phyloP scores from a whole-genome alignment of 148 eudicot species.

The Camellia japonica region DNA sequence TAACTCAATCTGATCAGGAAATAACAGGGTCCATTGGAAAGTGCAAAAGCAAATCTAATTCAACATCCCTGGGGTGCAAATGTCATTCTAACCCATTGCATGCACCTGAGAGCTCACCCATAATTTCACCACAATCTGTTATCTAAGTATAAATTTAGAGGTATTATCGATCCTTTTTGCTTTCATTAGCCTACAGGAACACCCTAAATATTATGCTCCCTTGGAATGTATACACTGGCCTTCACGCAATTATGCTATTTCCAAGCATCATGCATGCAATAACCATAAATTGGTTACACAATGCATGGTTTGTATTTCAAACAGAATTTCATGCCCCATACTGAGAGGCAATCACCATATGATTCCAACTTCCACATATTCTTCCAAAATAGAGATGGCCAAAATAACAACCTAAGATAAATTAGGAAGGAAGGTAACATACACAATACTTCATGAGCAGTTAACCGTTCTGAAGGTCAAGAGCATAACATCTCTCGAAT shows the following conservation, averaged over 20 bases:
- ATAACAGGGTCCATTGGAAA: background rate
- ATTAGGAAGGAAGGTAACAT: too few relatives aligned
- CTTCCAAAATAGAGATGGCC: background rate
- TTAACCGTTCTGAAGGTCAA: conserved; percentile 49
- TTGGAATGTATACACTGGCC: background rate
- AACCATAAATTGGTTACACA: background rate
- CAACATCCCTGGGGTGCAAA: background rate
- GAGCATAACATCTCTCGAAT: conserved; percentile 78
- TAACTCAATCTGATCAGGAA: background rate
- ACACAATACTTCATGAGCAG: too few relatives aligned
- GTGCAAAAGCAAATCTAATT: background rate
- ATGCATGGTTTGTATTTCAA: background rate
- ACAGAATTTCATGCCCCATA: background rate
- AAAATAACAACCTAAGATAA: background rate
- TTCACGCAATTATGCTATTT: background rate
- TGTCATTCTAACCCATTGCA: background rate
- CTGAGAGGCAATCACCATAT: background rate
- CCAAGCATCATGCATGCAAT: background rate
- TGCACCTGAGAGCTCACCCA: background rate
- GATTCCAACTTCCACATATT: background rate
- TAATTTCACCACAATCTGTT: background rate
- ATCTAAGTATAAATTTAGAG: background rate
- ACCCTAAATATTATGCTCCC: background rate
- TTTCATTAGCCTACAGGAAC: background rate
- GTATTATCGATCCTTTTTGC: background rate